Base-by-base conservation (phyloP, 2,329 filamentous ascomycete genomes). In the Trichophaea hybrida region DNA sequence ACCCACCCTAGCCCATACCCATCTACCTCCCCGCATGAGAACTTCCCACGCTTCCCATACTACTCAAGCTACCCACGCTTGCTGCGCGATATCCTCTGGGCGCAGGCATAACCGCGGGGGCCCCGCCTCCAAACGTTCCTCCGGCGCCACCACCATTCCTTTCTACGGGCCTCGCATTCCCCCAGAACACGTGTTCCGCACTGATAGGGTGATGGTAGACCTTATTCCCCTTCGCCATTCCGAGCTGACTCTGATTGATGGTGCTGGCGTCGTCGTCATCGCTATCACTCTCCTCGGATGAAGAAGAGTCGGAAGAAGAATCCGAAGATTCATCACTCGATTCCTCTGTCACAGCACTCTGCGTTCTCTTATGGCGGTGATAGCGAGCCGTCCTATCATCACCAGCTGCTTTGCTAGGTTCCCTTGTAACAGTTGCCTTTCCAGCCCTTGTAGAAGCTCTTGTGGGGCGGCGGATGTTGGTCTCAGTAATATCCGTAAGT, bases 151-250 rank as follows among this genome's bases (percentile, higher is more conserved):
- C 59, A n/a, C 63, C 63, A 54, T 56, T 62, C 15, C 61, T 55
- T 40, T 65, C 63, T 6, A 63, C 59, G 1, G 59, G 60, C 3
- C 55, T 51, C 44, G 49, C 55, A 17, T 58, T 57, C 17, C 52
- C 55, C 24, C 63, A 56, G 49, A 56, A 57, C n/a, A 59, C 51
- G 3, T 55, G 59, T 46, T 64, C 62, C 37, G 52, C 49, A 1
- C 57, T 51, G 38, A 64, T 35, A 10, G 60, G 56, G 49, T 65
- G 63, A 1, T 60, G 37, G 33, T 65, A 65, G 32, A 60, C 57
- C 33, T 65, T 65, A n/a, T 61, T 59, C 7, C 63, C 63, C 31
- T 65, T 65, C 15, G 63, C 63, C 61, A 65, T 64, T 15, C 63
- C 63, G n/a, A 65, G 46, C 38, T 63, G 57, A 37, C 57, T 61